These are phyloP conservation scores for Dalechampia spathulata DNA, from an alignment of 441 rosid species.

Conservation along the genomic window DNA sequence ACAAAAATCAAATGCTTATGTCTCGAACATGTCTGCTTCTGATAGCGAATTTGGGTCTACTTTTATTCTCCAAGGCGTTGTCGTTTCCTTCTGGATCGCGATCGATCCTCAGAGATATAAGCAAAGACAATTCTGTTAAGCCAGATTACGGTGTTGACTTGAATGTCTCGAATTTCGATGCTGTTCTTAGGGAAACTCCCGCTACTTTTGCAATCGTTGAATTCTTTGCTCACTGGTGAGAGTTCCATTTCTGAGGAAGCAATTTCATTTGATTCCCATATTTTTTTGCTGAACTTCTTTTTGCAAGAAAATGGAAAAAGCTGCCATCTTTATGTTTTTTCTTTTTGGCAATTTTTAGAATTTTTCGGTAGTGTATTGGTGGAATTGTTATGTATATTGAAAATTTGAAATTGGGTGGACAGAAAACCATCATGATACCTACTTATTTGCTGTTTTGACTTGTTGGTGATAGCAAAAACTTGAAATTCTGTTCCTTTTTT, in stretches of 20 bases:
- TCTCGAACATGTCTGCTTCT: slow-evolving; percentile 29
- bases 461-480: not conserved
- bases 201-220: slow-evolving; percentile 75
- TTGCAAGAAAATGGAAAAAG: not conserved
- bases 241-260: not conserved
- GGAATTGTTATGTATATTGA: not conserved
- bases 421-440: too few relatives aligned
- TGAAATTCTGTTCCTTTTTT: not conserved
- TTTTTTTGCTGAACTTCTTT: too few relatives aligned
- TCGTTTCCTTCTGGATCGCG: slow-evolving; percentile 48
- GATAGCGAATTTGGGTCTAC: slow-evolving; percentile 7
- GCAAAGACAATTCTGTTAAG: slow-evolving; percentile 15
- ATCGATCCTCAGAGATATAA: slow-evolving; percentile 43
- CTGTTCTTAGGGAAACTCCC: slow-evolving; percentile 52
- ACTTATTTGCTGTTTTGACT: not conserved
- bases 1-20: slow-evolving; percentile 20
- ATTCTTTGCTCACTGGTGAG: slow-evolving; percentile 91
- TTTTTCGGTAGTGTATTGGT: not conserved
- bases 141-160: slow-evolving; percentile 56
- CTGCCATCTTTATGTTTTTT: not conserved
- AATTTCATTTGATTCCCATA: not conserved
- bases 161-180: slow-evolving; percentile 60
- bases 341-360: not conserved
- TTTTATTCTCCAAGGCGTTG: slow-evolving; percentile 24
- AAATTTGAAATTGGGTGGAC: too few relatives aligned